Percentiles rank a stretch among this genome's conserved stretches.
phyloP scores from a whole-genome alignment of 768 basidiomycete species.

The Russula dissimulans region DNA sequence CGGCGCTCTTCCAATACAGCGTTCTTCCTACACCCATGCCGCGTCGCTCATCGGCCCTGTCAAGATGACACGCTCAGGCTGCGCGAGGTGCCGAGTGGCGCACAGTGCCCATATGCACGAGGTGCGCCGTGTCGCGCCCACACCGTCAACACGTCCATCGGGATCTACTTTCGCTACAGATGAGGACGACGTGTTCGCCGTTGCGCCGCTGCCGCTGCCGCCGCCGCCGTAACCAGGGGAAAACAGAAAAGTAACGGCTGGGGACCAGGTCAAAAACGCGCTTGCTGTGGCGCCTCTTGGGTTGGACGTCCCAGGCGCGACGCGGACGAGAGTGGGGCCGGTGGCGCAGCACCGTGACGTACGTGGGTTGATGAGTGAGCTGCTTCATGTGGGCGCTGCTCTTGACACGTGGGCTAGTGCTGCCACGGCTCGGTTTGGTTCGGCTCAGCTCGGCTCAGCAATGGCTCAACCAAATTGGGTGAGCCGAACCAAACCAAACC shows the following conservation, averaged over 20 bases:
- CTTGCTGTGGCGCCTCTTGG: background rate
- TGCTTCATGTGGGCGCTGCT: background rate
- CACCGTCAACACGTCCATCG: no score
- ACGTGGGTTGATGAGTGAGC: background rate
- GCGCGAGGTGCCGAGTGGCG: conserved; percentile 50
- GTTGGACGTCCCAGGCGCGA: no score
- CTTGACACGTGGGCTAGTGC: conserved; percentile 16
- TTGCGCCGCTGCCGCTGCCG: background rate
- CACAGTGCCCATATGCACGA: conserved; percentile 63
- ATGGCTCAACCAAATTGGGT: no score
- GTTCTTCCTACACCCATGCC: conserved; percentile 35
- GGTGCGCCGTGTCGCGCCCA: conserved; percentile 29
- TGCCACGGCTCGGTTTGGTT: no score
- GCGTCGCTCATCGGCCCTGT: conserved; percentile 24
- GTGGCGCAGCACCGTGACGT: no score
- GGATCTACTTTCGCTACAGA: no score
- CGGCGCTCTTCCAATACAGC: conserved; percentile 28
- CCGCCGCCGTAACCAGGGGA: no score
- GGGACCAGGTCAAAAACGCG: background rate
- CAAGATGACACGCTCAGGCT: conserved; percentile 38
- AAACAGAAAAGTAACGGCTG: no score
- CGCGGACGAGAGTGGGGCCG: background rate
- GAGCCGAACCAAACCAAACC: no score
- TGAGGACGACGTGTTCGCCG: background rate
- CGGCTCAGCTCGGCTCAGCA: no score